phyloP scores from a whole-genome alignment of 345 rosid species.

The Kandelia obovata region DNA sequence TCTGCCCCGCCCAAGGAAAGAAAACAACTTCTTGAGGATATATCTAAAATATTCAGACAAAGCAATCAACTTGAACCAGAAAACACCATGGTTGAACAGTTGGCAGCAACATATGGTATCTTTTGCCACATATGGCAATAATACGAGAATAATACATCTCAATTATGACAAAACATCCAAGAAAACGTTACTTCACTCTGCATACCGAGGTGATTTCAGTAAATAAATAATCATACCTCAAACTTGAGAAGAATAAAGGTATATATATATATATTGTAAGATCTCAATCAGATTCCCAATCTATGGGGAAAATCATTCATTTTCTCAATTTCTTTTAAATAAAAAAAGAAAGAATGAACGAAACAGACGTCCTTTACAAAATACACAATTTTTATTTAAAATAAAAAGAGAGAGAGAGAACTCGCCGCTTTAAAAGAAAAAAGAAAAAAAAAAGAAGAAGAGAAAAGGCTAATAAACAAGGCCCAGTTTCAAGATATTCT shows the following conservation, averaged over 20 bases:
- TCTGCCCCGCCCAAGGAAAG: background rate
- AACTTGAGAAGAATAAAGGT: background rate
- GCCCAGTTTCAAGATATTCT: too few species aligned
- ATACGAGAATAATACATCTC: background rate
- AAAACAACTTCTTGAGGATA: background rate
- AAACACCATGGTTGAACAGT: background rate
- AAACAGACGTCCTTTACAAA: too few species aligned
- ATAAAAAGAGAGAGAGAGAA: too few species aligned
- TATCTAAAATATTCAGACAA: constrained; percentile 1
- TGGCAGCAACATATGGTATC: background rate
- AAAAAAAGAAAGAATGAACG: too few species aligned
- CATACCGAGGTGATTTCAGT: background rate
- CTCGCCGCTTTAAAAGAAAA: too few species aligned
- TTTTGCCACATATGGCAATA: background rate
- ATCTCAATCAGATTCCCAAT: background rate
- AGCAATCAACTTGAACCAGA: background rate
- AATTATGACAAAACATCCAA: constrained; percentile 1
- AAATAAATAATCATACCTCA: background rate
- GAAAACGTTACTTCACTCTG: background rate
- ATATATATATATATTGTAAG: background rate
- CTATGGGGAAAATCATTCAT: too few species aligned
- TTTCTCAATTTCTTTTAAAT: too few species aligned
- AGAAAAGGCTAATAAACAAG: too few species aligned
- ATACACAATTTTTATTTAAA: too few species aligned
- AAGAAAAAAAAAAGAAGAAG: too few species aligned